These are phyloP conservation scores for Claviceps africana DNA, from an alignment of 2,329 filamentous ascomycete species.

Conservation along the genomic window DNA sequence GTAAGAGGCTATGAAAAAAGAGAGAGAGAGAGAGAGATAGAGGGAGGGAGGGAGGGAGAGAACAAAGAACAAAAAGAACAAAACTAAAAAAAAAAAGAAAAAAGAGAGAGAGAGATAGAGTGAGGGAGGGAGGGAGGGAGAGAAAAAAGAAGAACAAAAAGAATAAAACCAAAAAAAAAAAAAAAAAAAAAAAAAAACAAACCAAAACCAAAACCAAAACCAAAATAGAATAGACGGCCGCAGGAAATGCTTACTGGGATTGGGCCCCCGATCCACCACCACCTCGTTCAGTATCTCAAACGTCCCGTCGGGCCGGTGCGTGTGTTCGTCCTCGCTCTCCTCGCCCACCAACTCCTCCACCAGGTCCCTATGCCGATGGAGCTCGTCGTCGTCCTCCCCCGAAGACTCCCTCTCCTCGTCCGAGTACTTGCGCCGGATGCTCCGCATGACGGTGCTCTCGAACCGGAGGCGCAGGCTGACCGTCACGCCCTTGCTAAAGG, in stretches of 20 bases:
- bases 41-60: background rate
- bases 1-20: no score
- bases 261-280: constrained; percentile 89
- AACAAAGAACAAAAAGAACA: background rate
- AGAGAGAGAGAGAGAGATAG: no score
- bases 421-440: constrained; percentile 33
- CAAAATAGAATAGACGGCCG: no score
- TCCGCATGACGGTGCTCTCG: constrained; percentile 86
- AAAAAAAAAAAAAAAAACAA: background rate
- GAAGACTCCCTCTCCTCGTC: constrained; percentile 11
- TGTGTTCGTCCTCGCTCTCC: constrained; percentile 69
- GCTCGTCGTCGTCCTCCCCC: constrained; percentile 25
- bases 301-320: constrained; percentile 70
- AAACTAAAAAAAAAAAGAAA: no score
- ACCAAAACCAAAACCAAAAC: background rate
- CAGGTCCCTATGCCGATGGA: constrained; percentile 44
- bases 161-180: background rate
- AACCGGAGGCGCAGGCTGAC: constrained; percentile 81
- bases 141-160: background rate
- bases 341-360: constrained; percentile 85
- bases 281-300: constrained; percentile 92
- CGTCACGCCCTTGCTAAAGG: constrained; percentile 72
- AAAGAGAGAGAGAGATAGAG: background rate
- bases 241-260: constrained; percentile 52
- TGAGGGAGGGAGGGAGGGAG: no score